A percentile compares a stretch with the other conserved stretches of the same genome.
Evolutionary conservation across 1,284 basidiomycete genomes (phyloP).

Genomic region (Boletellus deceptivus): DNA sequence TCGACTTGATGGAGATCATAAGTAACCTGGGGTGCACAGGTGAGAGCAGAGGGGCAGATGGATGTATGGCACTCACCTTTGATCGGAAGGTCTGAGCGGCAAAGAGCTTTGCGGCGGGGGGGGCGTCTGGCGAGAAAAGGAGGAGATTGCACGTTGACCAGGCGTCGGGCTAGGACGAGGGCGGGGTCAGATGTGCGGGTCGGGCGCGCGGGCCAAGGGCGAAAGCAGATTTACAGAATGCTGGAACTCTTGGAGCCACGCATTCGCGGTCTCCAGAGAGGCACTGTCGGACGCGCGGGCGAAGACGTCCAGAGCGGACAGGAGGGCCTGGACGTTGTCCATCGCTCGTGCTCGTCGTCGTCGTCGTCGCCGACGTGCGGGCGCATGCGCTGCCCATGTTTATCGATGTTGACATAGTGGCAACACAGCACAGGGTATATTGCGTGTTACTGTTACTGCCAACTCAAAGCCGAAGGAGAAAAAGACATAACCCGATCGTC

Average conservation of each 20-base stretch:
- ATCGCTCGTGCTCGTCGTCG: conserved; percentile 35
- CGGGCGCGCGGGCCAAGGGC: conserved; percentile 56
- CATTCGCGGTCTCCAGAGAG: conserved; percentile 82
- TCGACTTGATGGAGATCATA: conserved; percentile 94
- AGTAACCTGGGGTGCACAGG: conserved; percentile 65
- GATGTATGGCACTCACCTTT: conserved; percentile 59
- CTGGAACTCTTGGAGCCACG: conserved; percentile 94
- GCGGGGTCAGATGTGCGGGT: conserved; percentile 59
- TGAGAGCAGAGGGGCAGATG: conserved; percentile 10
- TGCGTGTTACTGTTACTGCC: conserved; percentile 29
- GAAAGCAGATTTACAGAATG: conserved; percentile 88
- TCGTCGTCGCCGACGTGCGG: not conserved
- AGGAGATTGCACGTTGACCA: conserved; percentile 95
- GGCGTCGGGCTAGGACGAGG: conserved; percentile 81
- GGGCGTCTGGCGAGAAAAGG: conserved; percentile 77
- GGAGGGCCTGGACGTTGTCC: conserved; percentile 66
- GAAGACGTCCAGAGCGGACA: conserved; percentile 76
- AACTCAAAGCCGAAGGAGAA: not conserved
- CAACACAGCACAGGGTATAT: conserved; percentile 37
- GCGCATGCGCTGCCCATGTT: conserved; percentile 22
- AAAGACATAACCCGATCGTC: conserved; percentile 28
- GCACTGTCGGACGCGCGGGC: conserved; percentile 76
- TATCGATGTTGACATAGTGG: conserved; percentile 37
- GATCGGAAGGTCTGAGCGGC: conserved; percentile 95
- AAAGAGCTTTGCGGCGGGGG: conserved; percentile 85